Percentiles rank a stretch among this genome's conserved stretches.
These are phyloP conservation scores for Pseudogymnoascus sp. DNA, from an alignment of 2,329 filamentous ascomycete species.

Conservation along the genomic window DNA sequence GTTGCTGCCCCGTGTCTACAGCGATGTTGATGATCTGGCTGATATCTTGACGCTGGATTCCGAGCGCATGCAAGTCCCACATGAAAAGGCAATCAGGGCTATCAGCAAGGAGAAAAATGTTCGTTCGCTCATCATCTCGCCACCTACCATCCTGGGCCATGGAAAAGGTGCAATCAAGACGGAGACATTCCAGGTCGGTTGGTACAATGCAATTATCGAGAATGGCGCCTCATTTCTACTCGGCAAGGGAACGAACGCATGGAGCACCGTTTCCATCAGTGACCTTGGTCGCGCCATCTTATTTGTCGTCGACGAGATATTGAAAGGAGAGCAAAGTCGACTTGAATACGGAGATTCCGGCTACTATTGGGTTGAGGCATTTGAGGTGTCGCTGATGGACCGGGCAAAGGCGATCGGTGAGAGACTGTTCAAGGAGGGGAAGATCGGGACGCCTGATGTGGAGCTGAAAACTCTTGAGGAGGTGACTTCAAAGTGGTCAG, in stretches of 20 bases:
- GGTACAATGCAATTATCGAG: neutral
- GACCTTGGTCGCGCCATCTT: neutral
- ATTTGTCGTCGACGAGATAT: constrained; percentile 3
- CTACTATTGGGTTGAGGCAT: constrained; percentile 5
- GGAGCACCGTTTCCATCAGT: neutral
- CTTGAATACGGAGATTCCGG: neutral
- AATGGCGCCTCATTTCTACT: neutral
- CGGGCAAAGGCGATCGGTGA: neutral
- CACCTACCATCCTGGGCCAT: neutral
- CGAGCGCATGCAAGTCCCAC: neutral
- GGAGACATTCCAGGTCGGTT: neutral
- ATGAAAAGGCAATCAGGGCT: neutral
- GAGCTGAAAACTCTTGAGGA: neutral
- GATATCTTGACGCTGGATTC: neutral
- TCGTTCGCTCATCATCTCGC: neutral
- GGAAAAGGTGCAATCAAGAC: neutral
- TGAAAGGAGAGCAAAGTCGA: neutral
- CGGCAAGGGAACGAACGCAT: neutral
- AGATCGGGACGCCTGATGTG: neutral
- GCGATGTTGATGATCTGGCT: neutral
- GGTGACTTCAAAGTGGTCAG: neutral
- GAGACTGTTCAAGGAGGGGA: neutral
- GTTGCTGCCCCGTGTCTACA: neutral
- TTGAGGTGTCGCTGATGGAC: neutral
- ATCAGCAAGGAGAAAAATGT: neutral